Conservation (phyloP, 176 grass and related monocot genomes). For the Carex cristatella region DNA sequence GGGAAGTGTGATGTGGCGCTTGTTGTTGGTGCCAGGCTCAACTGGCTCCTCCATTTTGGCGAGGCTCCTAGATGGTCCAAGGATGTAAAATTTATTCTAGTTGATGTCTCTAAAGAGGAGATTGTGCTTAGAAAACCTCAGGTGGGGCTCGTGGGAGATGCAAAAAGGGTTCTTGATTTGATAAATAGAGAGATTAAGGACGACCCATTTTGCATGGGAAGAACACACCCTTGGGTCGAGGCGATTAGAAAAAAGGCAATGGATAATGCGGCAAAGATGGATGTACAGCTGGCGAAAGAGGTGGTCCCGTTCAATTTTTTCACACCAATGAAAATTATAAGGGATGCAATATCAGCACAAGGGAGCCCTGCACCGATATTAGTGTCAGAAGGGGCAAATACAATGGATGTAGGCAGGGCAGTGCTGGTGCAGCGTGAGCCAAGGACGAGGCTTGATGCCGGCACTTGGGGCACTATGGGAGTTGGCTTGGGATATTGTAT, state of each 20-base stretch:
- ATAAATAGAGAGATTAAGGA: constrained; percentile 89
- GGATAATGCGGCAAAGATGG: constrained; percentile 74
- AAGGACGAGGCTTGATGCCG: constrained; percentile 85
- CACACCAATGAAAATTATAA: constrained; percentile 77
- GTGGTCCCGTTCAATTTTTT: constrained; percentile 93
- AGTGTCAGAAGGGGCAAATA: constrained; percentile 87
- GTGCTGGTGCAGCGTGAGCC: constrained; percentile 96
- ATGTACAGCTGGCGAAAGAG: constrained; percentile 56
- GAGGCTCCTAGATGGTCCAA: constrained; percentile 78
- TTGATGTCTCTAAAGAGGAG: constrained; percentile 69
- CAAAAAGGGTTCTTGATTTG: constrained; percentile 48
- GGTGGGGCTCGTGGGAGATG: constrained; percentile 67
- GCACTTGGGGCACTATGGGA: constrained; percentile 95
- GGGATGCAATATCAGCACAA: constrained; percentile 68
- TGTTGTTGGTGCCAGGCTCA: constrained; percentile 67
- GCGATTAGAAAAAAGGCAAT: constrained; percentile 72
- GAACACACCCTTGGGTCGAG: constrained; percentile 74
- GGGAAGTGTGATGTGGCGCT: constrained; percentile 73
- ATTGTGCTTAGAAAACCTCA: constrained; percentile 77
- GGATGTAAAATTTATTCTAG: constrained; percentile 90
- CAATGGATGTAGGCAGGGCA: constrained; percentile 86
- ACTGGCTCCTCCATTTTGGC: constrained; percentile 92
- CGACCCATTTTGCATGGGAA: constrained; percentile 66
- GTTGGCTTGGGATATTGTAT: constrained; percentile 92
- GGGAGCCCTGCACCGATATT: constrained; percentile 63